A percentile compares a stretch with the other conserved stretches of the same genome.
Conservation (phyloP, 2,329 filamentous ascomycete species). For the Pseudocercospora eumusae region DNA sequence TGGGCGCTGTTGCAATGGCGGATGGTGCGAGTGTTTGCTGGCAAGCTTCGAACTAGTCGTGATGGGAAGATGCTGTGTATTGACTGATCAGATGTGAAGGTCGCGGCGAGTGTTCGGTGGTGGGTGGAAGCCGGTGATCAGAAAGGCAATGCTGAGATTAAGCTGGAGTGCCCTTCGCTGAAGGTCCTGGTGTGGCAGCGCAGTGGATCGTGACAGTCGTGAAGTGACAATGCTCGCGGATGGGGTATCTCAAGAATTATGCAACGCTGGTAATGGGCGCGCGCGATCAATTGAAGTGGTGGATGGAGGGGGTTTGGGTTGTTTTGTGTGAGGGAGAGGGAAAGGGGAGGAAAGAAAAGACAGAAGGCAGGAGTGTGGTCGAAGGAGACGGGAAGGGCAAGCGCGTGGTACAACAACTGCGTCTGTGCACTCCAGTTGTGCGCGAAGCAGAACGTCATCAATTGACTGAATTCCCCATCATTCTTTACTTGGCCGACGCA, state of each 20-base stretch:
- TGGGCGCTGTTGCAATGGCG: constrained; percentile 21
- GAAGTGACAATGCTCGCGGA: constrained; percentile 11
- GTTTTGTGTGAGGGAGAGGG: constrained; percentile 3
- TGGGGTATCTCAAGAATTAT: constrained; percentile 27
- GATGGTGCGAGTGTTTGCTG: not conserved
- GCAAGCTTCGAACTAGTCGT: not conserved
- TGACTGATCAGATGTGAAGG: constrained; percentile 9
- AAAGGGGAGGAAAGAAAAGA: not conserved
- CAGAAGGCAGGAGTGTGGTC: not conserved
- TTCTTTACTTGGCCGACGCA: not conserved
- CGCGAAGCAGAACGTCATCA: constrained; percentile 5
- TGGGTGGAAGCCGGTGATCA: constrained; percentile 7
- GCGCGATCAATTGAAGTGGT: constrained; percentile 8
- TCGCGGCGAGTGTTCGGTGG: constrained; percentile 1
- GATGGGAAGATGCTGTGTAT: not conserved
- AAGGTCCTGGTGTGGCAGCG: constrained; percentile 9
- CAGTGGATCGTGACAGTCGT: constrained; percentile 8
- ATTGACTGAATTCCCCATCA: not conserved
- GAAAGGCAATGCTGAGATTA: constrained; percentile 2
- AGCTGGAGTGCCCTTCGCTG: constrained; percentile 4
- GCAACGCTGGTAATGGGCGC: constrained; percentile 18
- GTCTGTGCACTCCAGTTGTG: not conserved
- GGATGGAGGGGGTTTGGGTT: not conserved
- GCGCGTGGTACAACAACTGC: constrained; percentile 2
- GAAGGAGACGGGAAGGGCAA: not conserved